Base-by-base conservation (phyloP, 2,329 filamentous ascomycete genomes). In the Aspergillus sp. region DNA sequence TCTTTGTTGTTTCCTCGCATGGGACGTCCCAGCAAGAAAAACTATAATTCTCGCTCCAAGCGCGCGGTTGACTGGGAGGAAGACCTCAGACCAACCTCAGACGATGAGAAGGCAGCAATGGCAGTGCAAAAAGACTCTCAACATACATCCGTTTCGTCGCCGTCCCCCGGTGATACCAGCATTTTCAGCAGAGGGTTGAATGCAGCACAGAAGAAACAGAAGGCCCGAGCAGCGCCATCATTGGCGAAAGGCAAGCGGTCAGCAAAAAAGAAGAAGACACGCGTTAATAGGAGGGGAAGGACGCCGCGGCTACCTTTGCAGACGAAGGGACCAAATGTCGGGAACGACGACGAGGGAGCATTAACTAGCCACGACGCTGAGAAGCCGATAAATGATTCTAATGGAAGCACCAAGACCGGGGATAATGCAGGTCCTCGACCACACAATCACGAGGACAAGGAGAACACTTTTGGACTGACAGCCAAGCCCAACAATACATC, bases 61-160 rank as follows among this genome's bases (percentile, higher is more conserved):
- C 43, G 37, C 3, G 46, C 53, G 13, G 56, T 66, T 12, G 60
- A 66, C 43, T 64, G 60, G 63, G 59, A 61, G 42, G 60, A 66
- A 53, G 60, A 61, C 25, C 50, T 64, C 33, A 56, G 61, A 12
- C 56, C 55, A 22, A 65, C 56, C 27, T 55, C 58, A 12, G 54
- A 54, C 7, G 55, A 58, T 10, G 53, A 54, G 5, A 55, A 53
- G 12, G 25, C 47, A 19, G 46, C 45, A 25, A n/a, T 17, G 5
- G 42, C 32, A 33, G 17, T 5, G n/a, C n/a, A 33, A 5, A 49
- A 44, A 19, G 42, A 43, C 15, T 13, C 35, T 9, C 51, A 51
- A 43, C 15, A 47, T 20, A 53, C 53, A 3, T 53, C 50, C 1
- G 44, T 56, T n/a, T 51, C 53, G 23, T 58, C 57, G 6, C 55